A percentile compares a stretch with the other conserved stretches of the same genome.
Conservation (phyloP, 768 basidiomycete species). For the Termitomyces sp. region DNA sequence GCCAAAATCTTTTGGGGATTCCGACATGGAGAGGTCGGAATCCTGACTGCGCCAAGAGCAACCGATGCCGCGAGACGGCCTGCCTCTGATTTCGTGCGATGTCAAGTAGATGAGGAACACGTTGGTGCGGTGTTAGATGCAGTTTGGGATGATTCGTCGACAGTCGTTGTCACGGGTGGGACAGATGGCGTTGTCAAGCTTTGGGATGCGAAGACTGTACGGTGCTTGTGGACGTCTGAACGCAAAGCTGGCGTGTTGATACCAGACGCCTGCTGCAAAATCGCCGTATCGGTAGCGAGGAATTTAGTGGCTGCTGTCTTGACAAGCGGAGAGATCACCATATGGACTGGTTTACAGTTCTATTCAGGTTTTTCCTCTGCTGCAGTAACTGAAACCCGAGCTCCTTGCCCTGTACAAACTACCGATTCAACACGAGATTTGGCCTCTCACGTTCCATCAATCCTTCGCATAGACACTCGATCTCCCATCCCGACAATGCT, state of each 20-base stretch:
- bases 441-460: slow-evolving; percentile 8
- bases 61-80: slow-evolving; percentile 50
- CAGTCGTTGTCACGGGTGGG: slow-evolving; percentile 45
- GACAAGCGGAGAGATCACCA: slow-evolving; percentile 49
- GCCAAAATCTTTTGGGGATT: slow-evolving; percentile 75
- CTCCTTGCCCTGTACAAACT: slow-evolving; percentile 29
- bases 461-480: slow-evolving; percentile 24
- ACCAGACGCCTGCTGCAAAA: slow-evolving; percentile 46
- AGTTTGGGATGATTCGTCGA: slow-evolving; percentile 38
- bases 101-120: slow-evolving; percentile 55
- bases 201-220: slow-evolving; percentile 55
- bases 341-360: slow-evolving; percentile 42
- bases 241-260: slow-evolving; percentile 26
- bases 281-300: slow-evolving; percentile 37
- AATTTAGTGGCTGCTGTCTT: slow-evolving; percentile 47
- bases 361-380: slow-evolving; percentile 15
- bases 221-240: slow-evolving; percentile 63
- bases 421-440: slow-evolving; percentile 10
- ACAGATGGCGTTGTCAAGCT: slow-evolving; percentile 67
- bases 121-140: slow-evolving; percentile 53
- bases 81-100: slow-evolving; percentile 41
- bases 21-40: slow-evolving; percentile 58
- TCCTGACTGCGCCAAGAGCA: slow-evolving; percentile 50
- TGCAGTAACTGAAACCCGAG: slow-evolving; percentile 22
- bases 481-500: slow-evolving; percentile 34